phyloP scores from a whole-genome alignment of 2,329 filamentous ascomycete genomes.

The Arachnomyces sp. region DNA sequence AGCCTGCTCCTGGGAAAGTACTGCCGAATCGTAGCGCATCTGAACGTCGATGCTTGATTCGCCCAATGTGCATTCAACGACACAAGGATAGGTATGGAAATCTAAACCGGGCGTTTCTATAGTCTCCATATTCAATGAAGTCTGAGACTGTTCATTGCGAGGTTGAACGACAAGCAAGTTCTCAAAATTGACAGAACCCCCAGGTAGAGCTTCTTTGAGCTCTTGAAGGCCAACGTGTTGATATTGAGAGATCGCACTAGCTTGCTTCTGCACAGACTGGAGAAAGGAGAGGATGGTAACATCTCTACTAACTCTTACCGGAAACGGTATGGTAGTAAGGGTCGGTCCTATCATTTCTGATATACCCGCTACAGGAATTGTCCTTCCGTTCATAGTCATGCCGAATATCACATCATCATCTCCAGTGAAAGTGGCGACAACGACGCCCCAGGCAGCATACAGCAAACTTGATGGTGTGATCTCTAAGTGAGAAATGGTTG shows the following conservation, averaged over 20 bases:
- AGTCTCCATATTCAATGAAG: background rate
- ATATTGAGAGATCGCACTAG: slow-evolving; percentile 48
- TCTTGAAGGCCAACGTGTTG: slow-evolving; percentile 48
- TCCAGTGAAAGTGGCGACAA: slow-evolving; percentile 27
- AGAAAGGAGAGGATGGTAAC: slow-evolving; percentile 42
- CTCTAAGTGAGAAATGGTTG: slow-evolving; percentile 6
- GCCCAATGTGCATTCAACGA: slow-evolving; percentile 55
- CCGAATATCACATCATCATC: slow-evolving; percentile 36
- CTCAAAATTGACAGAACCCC: slow-evolving; percentile 30
- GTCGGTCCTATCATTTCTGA: slow-evolving; percentile 35
- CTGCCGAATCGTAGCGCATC: slow-evolving; percentile 59
- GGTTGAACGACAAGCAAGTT: slow-evolving; percentile 32
- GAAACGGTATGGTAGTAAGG: slow-evolving; percentile 33
- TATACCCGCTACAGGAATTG: slow-evolving; percentile 30
- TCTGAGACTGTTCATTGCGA: background rate
- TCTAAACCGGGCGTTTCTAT: background rate
- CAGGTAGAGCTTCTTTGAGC: slow-evolving; percentile 43
- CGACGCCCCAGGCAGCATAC: slow-evolving; percentile 33
- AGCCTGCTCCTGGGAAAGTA: slow-evolving; percentile 46
- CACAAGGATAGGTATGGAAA: slow-evolving; percentile 34
- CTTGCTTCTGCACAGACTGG: slow-evolving; percentile 46
- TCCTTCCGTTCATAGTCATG: slow-evolving; percentile 33
- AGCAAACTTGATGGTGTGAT: slow-evolving; percentile 25
- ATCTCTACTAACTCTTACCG: slow-evolving; percentile 24
- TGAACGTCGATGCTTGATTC: slow-evolving; percentile 51